Evolutionary conservation across 2,329 filamentous ascomycete species (phyloP).

Genomic region (Scytalidium lignicola): DNA sequence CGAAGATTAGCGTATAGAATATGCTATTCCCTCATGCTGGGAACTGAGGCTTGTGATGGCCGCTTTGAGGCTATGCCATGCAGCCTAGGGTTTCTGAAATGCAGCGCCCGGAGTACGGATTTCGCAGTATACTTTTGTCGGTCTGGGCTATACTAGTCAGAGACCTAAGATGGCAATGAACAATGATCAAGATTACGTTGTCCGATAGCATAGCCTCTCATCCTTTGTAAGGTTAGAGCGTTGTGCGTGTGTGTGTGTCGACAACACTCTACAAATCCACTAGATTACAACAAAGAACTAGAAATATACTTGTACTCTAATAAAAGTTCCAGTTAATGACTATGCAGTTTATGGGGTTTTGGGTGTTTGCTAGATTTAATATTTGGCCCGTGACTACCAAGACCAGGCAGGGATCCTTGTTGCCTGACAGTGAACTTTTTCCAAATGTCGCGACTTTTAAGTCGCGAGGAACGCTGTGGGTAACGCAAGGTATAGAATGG

Average conservation of each 20-base stretch:
- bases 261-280: too few species aligned
- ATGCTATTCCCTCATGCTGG: background rate
- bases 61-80: background rate
- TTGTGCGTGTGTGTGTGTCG: too few species aligned
- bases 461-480: background rate
- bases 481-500: conserved; percentile 5
- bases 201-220: background rate
- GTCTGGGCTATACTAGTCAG: too few species aligned
- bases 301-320: too few species aligned
- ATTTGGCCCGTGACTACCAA: background rate
- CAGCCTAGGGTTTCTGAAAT: background rate
- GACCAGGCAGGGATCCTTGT: background rate
- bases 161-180: background rate
- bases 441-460: background rate
- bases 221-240: too few species aligned
- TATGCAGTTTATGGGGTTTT: too few species aligned
- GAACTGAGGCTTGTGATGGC: background rate
- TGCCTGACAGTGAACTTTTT: background rate
- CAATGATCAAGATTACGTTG: background rate
- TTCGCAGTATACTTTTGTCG: too few species aligned
- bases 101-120: too few species aligned
- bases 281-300: too few species aligned
- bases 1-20: background rate
- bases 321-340: too few species aligned
- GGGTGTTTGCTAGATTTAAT: too few species aligned